Evolutionary conservation across 2,329 filamentous ascomycete genomes (phyloP).

Genomic region (Podosphaera leucotricha): DNA sequence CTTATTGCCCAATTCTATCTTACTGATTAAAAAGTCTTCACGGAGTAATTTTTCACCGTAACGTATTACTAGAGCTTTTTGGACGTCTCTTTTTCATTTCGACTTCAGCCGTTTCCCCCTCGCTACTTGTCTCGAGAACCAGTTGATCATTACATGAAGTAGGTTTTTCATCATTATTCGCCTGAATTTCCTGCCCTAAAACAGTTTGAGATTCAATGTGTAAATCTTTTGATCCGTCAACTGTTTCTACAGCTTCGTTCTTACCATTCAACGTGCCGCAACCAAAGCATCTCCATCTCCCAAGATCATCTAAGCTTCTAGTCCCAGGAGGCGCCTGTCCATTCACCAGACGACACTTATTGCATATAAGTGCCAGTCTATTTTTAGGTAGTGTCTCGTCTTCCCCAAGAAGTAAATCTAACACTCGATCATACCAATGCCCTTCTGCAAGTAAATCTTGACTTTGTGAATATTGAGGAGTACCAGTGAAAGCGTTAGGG

Average conservation of each 20-base stretch:
- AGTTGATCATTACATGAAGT: neutral
- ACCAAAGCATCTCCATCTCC: conserved; percentile 70
- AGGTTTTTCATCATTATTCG: neutral
- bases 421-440: conserved; percentile 84
- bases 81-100: neutral
- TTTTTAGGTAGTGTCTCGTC: conserved; percentile 88
- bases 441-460: conserved; percentile 15
- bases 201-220: neutral
- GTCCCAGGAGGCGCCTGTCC: conserved; percentile 84
- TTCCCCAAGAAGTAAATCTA: conserved; percentile 81
- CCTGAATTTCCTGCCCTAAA: neutral
- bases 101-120: neutral
- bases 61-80: neutral
- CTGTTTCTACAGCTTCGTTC: conserved; percentile 45
- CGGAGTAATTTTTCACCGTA: neutral
- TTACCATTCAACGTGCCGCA: conserved; percentile 67
- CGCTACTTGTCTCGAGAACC: neutral
- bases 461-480: conserved; percentile 13
- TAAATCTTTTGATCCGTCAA: neutral
- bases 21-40: neutral
- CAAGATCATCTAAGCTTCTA: conserved; percentile 52
- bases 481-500: conserved; percentile 38
- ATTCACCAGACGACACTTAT: conserved; percentile 66
- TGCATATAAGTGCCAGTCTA: conserved; percentile 67
- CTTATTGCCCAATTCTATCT: too few species aligned